Evolutionary conservation across 768 basidiomycete species (phyloP).

Genomic region (Russula abietina): DNA sequence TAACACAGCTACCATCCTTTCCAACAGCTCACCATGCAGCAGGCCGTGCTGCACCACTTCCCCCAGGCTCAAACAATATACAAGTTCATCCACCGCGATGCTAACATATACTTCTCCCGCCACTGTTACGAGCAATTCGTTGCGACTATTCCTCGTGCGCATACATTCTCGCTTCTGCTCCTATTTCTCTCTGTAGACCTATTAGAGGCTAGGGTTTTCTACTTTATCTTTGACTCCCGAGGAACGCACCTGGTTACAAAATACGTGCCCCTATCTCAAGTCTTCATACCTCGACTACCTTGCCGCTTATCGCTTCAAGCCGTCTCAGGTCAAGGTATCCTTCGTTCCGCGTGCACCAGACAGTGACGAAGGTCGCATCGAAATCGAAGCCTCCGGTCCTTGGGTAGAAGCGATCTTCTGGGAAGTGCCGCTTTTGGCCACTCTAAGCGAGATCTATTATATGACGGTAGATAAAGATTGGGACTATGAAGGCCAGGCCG

Average conservation of each 20-base stretch:
- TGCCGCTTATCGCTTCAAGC: conserved; percentile 59
- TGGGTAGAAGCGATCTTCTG: conserved; percentile 89
- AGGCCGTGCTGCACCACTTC: conserved; percentile 76
- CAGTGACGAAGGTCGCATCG: conserved; percentile 48
- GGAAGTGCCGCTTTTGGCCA: conserved; percentile 94
- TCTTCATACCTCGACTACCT: conserved; percentile 74
- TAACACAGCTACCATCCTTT: background rate
- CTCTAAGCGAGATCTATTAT: conserved; percentile 88
- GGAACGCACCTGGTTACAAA: conserved; percentile 63
- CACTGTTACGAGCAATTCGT: conserved; percentile 57
- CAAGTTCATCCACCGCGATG: conserved; percentile 74
- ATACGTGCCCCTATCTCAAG: conserved; percentile 69
- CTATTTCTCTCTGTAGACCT: background rate
- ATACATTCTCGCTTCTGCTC: background rate
- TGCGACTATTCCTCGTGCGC: conserved; percentile 50
- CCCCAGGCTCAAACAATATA: conserved; percentile 66
- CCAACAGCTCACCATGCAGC: conserved; percentile 87
- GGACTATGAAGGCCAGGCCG: conserved; percentile 76
- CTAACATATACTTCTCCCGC: conserved; percentile 56
- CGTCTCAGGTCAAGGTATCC: conserved; percentile 59
- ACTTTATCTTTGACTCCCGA: conserved; percentile 50
- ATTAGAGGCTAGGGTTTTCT: conserved; percentile 53
- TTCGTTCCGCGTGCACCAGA: conserved; percentile 46
- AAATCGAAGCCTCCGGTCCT: conserved; percentile 65
- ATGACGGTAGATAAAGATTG: conserved; percentile 68